phyloP scores from a whole-genome alignment of 768 basidiomycete species.

The Trametes villosa region DNA sequence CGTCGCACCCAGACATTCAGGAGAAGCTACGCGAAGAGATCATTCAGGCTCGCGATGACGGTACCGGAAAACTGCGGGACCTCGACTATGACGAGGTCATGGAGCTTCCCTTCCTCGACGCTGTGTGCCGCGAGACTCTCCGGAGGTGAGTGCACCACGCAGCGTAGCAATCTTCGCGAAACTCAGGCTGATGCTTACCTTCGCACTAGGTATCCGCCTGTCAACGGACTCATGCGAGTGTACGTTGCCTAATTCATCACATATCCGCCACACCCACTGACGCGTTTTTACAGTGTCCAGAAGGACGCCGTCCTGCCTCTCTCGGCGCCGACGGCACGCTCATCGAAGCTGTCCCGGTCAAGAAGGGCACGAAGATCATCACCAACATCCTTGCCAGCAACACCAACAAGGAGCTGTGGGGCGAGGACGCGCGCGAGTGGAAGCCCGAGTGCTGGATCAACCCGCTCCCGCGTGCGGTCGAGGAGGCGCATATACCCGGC shows the following conservation, averaged over 20 bases:
- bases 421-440: slow-evolving; percentile 44
- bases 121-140: slow-evolving; percentile 48
- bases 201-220: slow-evolving; percentile 2
- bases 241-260: neutral
- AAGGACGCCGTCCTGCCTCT: slow-evolving; percentile 62
- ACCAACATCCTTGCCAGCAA: slow-evolving; percentile 52
- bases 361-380: slow-evolving; percentile 48
- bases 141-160: neutral
- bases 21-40: slow-evolving; percentile 36
- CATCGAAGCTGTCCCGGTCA: slow-evolving; percentile 44
- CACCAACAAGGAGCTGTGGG: slow-evolving; percentile 49
- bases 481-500: slow-evolving; percentile 12
- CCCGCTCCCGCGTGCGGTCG: slow-evolving; percentile 5
- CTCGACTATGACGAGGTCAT: slow-evolving; percentile 30
- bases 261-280: neutral
- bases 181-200: neutral
- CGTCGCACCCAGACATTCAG: slow-evolving; percentile 41
- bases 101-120: slow-evolving; percentile 64
- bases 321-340: slow-evolving; percentile 42
- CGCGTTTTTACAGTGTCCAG: neutral
- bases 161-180: neutral
- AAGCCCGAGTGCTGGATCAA: slow-evolving; percentile 40
- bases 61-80: slow-evolving; percentile 34
- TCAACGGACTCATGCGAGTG: neutral
- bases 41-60: slow-evolving; percentile 23